Evolutionary conservation across 2,329 filamentous ascomycete species (phyloP).

Genomic region (Diaporthe citriasiana): DNA sequence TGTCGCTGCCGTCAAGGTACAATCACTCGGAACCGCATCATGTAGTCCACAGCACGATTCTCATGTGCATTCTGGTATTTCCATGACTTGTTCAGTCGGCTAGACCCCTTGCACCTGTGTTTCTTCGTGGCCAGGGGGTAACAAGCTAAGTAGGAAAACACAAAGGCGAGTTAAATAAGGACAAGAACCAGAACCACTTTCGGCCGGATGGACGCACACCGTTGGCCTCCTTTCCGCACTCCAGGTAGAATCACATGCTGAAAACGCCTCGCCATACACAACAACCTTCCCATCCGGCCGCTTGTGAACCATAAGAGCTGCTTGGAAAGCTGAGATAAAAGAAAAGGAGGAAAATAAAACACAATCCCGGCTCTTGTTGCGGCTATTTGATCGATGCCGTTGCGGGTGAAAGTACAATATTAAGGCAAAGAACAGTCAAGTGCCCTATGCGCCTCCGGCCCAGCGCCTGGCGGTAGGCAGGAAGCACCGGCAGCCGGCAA

Average conservation of each 20-base stretch:
- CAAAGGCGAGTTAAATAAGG: background rate
- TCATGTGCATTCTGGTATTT: conserved; percentile 29
- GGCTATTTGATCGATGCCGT: background rate
- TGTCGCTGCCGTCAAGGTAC: background rate
- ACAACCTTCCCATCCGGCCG: background rate
- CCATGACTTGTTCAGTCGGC: background rate
- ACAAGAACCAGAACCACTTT: conserved; percentile 4
- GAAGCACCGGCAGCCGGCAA: background rate
- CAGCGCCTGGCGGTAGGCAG: background rate
- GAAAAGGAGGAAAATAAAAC: background rate
- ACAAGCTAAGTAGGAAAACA: background rate
- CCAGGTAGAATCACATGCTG: conserved; percentile 1
- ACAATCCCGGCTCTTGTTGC: background rate
- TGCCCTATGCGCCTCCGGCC: background rate
- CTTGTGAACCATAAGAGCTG: background rate
- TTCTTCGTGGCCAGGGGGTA: background rate
- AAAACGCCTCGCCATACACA: conserved; percentile 33
- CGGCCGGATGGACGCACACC: conserved; percentile 9
- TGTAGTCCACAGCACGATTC: background rate
- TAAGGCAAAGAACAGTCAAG: background rate
- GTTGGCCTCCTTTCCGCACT: background rate
- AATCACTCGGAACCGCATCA: background rate
- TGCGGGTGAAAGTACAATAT: conserved; percentile 12
- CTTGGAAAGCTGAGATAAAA: background rate
- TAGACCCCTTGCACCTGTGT: conserved; percentile 5